These are phyloP conservation scores for Aurifilum marmelostoma DNA, from an alignment of 2,329 filamentous ascomycete genomes.

Conservation along the genomic window DNA sequence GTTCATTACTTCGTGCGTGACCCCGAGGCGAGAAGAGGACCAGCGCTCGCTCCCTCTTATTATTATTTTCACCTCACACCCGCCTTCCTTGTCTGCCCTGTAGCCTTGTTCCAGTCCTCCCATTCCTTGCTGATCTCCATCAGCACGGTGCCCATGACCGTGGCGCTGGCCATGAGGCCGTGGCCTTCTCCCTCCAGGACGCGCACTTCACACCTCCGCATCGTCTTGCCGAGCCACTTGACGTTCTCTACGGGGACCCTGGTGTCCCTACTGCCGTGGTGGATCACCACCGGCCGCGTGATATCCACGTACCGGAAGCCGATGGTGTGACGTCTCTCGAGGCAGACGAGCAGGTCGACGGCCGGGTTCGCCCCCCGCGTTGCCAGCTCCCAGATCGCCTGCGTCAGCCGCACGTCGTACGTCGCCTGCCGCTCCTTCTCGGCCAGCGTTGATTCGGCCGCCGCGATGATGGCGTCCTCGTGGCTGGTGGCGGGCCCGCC, in stretches of 20 bases:
- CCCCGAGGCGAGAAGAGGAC: too few species aligned
- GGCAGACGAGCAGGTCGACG: constrained; percentile 87
- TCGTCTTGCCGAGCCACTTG: constrained; percentile 89
- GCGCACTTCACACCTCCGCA: constrained; percentile 89
- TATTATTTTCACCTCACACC: constrained; percentile 11
- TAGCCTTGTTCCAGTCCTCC: constrained; percentile 79
- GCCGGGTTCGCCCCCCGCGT: constrained; percentile 92
- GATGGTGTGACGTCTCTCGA: constrained; percentile 88
- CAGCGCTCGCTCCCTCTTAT: background rate
- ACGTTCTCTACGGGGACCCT: constrained; percentile 95
- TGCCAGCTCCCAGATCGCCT: constrained; percentile 91
- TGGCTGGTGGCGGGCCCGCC: constrained; percentile 19
- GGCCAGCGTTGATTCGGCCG: constrained; percentile 63
- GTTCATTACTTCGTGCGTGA: background rate
- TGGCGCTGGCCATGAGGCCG: constrained; percentile 91
- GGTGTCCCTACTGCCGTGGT: constrained; percentile 88
- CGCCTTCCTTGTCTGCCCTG: constrained; percentile 34
- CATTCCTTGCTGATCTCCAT: constrained; percentile 94
- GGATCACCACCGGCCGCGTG: constrained; percentile 85
- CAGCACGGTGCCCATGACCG: constrained; percentile 91
- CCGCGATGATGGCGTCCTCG: constrained; percentile 46
- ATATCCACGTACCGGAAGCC: constrained; percentile 98
- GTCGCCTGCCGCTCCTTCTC: constrained; percentile 73
- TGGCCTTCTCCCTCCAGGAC: constrained; percentile 91
- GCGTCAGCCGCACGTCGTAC: constrained; percentile 85